Evolutionary conservation across 1,284 basidiomycete species (phyloP).

Genomic region (Leccinum angustisporum): DNA sequence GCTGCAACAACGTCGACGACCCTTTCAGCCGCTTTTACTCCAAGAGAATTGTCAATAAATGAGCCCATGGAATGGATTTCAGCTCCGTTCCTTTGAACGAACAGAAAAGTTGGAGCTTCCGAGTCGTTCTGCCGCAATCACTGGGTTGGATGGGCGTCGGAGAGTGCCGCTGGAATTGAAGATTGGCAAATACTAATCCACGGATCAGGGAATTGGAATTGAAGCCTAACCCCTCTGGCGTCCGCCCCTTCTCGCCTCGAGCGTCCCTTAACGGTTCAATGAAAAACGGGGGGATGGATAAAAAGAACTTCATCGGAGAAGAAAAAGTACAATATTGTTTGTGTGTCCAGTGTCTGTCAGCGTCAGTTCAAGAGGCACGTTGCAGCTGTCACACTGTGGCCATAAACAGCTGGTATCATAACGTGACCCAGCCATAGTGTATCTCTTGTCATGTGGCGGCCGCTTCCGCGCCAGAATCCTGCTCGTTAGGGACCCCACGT

Average conservation of each 20-base stretch:
- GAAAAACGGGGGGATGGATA: background rate
- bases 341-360: constrained; percentile 6
- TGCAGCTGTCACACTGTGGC: constrained; percentile 6
- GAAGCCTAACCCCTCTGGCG: constrained; percentile 9
- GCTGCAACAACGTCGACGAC: constrained; percentile 1
- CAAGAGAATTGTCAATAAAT: constrained; percentile 19
- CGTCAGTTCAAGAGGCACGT: constrained; percentile 3
- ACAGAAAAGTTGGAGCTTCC: constrained; percentile 1
- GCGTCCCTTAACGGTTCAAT: background rate
- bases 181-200: constrained; percentile 13
- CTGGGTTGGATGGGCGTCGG: constrained; percentile 15
- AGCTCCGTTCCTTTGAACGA: constrained; percentile 11
- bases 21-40: constrained; percentile 23
- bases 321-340: background rate
- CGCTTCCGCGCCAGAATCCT: constrained; percentile 17
- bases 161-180: constrained; percentile 17
- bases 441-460: constrained; percentile 13
- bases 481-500: constrained; percentile 6
- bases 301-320: background rate
- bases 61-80: constrained; percentile 2
- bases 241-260: constrained; percentile 4
- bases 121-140: constrained; percentile 9
- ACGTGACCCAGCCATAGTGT: constrained; percentile 15
- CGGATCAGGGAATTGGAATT: constrained; percentile 24
- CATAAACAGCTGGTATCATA: constrained; percentile 4